Percentiles rank a stretch among this genome's conserved stretches.
Conservation (phyloP, 345 rosid genomes). For the Euphorbia pulcherrima region DNA sequence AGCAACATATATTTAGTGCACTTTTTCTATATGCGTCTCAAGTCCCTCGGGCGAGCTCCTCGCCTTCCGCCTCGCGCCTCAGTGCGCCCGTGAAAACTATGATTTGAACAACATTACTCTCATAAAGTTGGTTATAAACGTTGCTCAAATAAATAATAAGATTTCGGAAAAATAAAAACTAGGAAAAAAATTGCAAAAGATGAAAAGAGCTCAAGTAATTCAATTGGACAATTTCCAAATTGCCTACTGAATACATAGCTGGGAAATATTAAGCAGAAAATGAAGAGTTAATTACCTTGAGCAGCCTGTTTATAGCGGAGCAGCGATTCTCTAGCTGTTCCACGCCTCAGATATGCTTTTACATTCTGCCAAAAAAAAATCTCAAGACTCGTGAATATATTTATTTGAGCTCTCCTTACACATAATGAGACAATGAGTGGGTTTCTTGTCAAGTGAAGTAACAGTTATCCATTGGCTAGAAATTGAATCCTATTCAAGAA, state of each 20-base stretch:
- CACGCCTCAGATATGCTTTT: conserved; percentile 89
- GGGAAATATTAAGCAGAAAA: neutral
- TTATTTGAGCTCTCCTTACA: neutral
- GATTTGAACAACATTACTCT: no score
- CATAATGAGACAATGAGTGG: neutral
- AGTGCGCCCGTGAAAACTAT: no score
- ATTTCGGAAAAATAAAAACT: neutral
- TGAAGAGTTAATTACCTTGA: conserved; percentile 52
- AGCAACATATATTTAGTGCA: no score
- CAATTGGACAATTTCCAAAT: neutral
- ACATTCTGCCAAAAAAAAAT: conserved; percentile 53
- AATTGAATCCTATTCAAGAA: neutral
- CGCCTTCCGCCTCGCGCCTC: no score
- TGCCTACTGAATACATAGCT: neutral
- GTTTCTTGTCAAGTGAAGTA: neutral
- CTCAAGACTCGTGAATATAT: neutral
- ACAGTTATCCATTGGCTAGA: neutral
- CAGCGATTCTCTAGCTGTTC: conserved; percentile 88
- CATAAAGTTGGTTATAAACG: no score
- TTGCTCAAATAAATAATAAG: neutral
- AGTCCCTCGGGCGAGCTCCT: no score
- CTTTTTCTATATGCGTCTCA: no score
- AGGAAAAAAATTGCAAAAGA: neutral
- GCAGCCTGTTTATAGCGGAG: conserved; percentile 66
- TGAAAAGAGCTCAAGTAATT: neutral